A percentile compares a stretch with the other conserved stretches of the same genome.
phyloP scores from a whole-genome alignment of 306 rosid species.

The Castanopsis chinensis region DNA sequence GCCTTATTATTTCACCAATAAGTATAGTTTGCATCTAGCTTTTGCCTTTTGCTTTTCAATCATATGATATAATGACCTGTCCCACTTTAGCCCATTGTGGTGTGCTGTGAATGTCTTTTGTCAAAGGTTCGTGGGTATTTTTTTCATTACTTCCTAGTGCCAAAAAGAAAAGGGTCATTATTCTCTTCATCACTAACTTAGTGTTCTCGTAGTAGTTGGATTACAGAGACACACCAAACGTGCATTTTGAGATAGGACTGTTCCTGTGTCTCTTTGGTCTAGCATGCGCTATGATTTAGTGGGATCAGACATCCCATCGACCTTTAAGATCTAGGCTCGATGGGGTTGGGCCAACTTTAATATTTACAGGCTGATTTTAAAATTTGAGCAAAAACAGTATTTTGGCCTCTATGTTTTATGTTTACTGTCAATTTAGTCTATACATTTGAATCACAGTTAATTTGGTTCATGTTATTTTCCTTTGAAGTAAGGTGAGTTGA shows the following conservation, averaged over 20 bases:
- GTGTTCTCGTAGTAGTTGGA: background rate
- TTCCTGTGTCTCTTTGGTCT: background rate
- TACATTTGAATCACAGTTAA: no score
- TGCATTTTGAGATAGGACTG: background rate
- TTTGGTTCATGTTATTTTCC: no score
- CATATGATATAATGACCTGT: background rate
- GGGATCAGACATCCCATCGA: no score
- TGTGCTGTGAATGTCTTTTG: background rate
- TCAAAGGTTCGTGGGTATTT: slow-evolving; percentile 11
- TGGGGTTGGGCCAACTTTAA: no score
- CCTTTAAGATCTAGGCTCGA: no score
- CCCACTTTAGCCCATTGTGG: background rate
- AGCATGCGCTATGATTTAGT: background rate
- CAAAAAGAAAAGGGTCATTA: background rate
- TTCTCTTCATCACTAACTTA: background rate
- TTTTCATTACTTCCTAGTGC: background rate
- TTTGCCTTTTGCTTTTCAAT: background rate
- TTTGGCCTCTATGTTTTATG: no score
- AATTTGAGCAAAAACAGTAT: no score
- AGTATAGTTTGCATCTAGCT: background rate
- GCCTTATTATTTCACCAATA: background rate
- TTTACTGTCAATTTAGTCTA: no score
- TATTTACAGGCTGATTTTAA: no score
- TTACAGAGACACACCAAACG: background rate
- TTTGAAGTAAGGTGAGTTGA: no score